phyloP scores from a whole-genome alignment of 305 asterid genomes.

The Fraxinus angustifolia region DNA sequence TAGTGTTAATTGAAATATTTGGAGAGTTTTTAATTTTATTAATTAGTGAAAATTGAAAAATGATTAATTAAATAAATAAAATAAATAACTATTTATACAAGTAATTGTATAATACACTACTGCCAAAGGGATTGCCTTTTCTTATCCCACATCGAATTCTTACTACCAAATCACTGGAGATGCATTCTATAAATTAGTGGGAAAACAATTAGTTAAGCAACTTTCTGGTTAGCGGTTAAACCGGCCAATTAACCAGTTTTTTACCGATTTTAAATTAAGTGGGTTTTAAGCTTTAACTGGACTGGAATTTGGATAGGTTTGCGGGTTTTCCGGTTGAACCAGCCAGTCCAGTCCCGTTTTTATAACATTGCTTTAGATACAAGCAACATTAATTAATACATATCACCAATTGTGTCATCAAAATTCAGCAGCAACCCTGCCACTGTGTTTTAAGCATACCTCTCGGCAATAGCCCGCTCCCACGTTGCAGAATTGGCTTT shows the following conservation, averaged over 20 bases:
- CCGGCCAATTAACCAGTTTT: background rate
- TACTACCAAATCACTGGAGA: background rate
- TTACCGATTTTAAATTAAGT: background rate
- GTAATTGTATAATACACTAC: background rate
- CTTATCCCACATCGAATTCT: background rate
- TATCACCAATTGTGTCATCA: conserved; percentile 14
- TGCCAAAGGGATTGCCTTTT: background rate
- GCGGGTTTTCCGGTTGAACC: background rate
- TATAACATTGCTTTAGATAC: background rate
- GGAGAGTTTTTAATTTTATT: background rate
- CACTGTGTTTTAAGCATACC: conserved; percentile 42
- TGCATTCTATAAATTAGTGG: background rate
- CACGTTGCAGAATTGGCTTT: conserved; percentile 80
- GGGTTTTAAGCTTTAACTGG: background rate
- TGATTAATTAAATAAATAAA: background rate
- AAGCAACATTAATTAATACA: conserved; percentile 10
- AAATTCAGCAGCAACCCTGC: conserved; percentile 13
- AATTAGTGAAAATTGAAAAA: background rate
- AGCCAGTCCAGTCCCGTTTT: background rate
- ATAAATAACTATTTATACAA: background rate
- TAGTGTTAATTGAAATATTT: background rate
- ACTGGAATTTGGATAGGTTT: background rate
- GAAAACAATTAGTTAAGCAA: background rate
- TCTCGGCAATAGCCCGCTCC: conserved; percentile 99
- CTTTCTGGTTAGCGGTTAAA: background rate